Evolutionary conservation across 139 green algal species (phyloP).

Genomic region (Chlorella ohadii): DNA sequence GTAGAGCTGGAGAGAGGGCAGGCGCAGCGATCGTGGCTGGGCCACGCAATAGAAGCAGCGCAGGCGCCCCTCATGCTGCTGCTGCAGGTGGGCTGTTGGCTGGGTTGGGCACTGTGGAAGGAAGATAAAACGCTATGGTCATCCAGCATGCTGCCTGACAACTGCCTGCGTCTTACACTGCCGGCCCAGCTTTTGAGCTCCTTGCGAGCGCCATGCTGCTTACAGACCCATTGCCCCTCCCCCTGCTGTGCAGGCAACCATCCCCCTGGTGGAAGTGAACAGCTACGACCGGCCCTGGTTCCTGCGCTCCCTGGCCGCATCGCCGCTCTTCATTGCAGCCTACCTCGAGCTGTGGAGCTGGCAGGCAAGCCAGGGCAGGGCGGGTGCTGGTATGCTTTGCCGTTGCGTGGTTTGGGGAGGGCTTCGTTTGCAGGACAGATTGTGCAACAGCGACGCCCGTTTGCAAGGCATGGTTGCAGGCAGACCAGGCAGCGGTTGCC

Average conservation of each 20-base stretch:
- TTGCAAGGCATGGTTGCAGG: too few relatives aligned
- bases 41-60: neutral
- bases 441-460: too few relatives aligned
- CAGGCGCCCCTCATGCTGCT: conserved; percentile 28
- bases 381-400: neutral
- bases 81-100: conserved; percentile 13
- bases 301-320: conserved; percentile 50
- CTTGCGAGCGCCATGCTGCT: too few relatives aligned
- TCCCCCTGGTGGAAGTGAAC: conserved; percentile 54
- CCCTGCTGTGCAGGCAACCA: conserved; percentile 39
- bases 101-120: too few relatives aligned
- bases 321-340: conserved; percentile 49
- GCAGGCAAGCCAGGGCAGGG: neutral
- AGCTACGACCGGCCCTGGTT: conserved; percentile 75
- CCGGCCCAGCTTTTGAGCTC: too few relatives aligned
- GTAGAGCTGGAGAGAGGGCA: neutral
- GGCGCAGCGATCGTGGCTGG: neutral
- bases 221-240: neutral
- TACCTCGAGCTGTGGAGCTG: conserved; percentile 39
- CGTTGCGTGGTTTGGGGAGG: too few relatives aligned
- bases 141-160: too few relatives aligned
- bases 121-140: too few relatives aligned
- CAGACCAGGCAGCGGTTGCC: neutral
- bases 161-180: too few relatives aligned
- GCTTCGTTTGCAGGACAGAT: too few relatives aligned